These are phyloP conservation scores for Kwoniella newhampshirensis DNA, from an alignment of 768 basidiomycete genomes.

Conservation along the genomic window DNA sequence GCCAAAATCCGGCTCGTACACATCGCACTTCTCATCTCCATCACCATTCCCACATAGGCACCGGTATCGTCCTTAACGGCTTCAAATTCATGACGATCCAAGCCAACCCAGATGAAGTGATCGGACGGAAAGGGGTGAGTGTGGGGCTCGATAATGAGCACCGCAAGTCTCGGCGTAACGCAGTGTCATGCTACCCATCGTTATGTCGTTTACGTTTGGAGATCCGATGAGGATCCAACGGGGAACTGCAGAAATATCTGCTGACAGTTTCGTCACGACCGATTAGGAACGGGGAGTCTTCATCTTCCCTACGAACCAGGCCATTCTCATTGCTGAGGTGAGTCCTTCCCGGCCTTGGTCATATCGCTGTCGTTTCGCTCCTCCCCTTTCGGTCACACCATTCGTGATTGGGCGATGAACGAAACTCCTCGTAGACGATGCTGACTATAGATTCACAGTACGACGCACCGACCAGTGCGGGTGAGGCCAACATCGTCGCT, in stretches of 20 bases:
- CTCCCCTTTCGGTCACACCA: neutral
- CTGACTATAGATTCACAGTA: constrained; percentile 56
- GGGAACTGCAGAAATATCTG: too few relatives aligned
- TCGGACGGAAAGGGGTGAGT: constrained; percentile 75
- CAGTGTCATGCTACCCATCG: too few relatives aligned
- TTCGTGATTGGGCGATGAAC: too few relatives aligned
- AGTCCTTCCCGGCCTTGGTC: constrained; percentile 5
- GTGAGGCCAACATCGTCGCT: constrained; percentile 67
- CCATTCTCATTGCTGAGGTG: constrained; percentile 71
- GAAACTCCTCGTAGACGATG: neutral
- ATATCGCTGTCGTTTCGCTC: neutral
- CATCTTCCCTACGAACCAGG: constrained; percentile 77
- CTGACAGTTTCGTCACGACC: constrained; percentile 18
- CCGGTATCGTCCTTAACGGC: constrained; percentile 66
- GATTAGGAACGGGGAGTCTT: constrained; percentile 76
- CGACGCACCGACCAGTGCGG: constrained; percentile 62
- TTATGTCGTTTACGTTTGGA: too few relatives aligned
- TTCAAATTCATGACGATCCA: constrained; percentile 72
- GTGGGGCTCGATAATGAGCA: too few relatives aligned
- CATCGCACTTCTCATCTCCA: too few relatives aligned
- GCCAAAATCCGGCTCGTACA: too few relatives aligned
- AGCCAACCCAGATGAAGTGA: constrained; percentile 60
- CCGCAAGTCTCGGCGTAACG: too few relatives aligned
- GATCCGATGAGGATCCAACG: too few relatives aligned
- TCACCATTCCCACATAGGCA: constrained; percentile 44